Evolutionary conservation across 495 filamentous ascomycete species (phyloP).

Genomic region (Tricharina praecox): DNA sequence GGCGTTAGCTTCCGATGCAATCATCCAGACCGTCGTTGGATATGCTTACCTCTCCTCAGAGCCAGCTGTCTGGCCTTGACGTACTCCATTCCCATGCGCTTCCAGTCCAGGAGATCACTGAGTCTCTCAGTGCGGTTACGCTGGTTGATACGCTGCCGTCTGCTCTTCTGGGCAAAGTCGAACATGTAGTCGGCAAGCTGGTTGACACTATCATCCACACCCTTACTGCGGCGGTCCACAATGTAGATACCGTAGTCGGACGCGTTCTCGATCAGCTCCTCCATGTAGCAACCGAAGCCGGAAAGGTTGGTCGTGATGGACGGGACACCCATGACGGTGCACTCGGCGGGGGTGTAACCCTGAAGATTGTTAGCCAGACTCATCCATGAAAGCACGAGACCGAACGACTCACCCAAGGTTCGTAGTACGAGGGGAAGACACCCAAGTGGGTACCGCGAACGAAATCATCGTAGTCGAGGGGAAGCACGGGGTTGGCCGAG

Average conservation of each 20-base stretch:
- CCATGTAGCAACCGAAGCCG: constrained; percentile 98
- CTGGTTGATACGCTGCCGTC: constrained; percentile 94
- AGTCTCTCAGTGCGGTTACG: constrained; percentile 92
- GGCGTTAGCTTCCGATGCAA: neutral
- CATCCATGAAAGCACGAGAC: neutral
- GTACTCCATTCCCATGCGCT: constrained; percentile 98
- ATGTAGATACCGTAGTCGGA: constrained; percentile 98
- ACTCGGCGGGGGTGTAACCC: constrained; percentile 94
- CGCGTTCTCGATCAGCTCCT: constrained; percentile 95
- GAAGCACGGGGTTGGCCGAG: constrained; percentile 85
- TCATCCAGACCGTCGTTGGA: neutral
- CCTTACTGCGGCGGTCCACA: constrained; percentile 87
- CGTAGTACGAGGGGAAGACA: constrained; percentile 94
- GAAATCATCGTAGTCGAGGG: constrained; percentile 95
- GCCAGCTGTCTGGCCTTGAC: constrained; percentile 92
- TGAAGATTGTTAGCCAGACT: constrained; percentile 2
- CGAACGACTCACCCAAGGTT: constrained; percentile 50
- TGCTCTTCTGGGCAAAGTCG: constrained; percentile 85
- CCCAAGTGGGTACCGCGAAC: constrained; percentile 92
- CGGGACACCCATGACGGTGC: constrained; percentile 97
- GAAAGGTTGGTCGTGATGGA: constrained; percentile 97
- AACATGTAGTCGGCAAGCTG: constrained; percentile 86
- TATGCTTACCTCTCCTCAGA: constrained; percentile 48
- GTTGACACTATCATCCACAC: constrained; percentile 92
- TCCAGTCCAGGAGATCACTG: constrained; percentile 93